These are phyloP conservation scores for Ormosia emarginata DNA, from an alignment of 306 rosid species.

Conservation along the genomic window DNA sequence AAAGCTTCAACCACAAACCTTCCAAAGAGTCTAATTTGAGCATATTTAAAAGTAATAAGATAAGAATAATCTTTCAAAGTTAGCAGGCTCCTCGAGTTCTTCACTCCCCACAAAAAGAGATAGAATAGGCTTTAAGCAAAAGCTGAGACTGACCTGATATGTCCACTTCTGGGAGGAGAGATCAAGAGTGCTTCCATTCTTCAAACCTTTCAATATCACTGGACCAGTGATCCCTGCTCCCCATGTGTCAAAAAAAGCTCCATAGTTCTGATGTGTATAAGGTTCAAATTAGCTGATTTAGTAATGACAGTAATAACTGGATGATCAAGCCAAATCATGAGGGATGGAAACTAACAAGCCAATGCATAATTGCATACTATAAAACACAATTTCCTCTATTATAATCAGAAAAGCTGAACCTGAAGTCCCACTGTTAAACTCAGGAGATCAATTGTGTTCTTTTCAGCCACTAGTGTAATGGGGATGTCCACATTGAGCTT, in stretches of 20 bases:
- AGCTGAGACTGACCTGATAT: constrained; percentile 64
- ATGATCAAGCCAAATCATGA: neutral
- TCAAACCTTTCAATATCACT: constrained; percentile 58
- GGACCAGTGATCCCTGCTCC: constrained; percentile 99
- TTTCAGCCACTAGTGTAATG: constrained; percentile 53
- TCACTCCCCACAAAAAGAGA: neutral
- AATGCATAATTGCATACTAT: constrained; percentile 2
- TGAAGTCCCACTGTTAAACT: constrained; percentile 97
- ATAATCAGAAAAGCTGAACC: constrained; percentile 43
- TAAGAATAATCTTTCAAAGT: neutral
- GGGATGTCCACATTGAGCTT: constrained; percentile 61
- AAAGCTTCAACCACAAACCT: neutral
- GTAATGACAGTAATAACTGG: neutral
- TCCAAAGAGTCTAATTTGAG: neutral
- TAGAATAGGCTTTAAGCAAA: constrained; percentile 5
- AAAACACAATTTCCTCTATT: constrained; percentile 10
- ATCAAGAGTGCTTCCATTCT: constrained; percentile 54
- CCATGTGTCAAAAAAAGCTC: constrained; percentile 62
- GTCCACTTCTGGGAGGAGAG: constrained; percentile 89
- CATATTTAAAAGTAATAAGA: neutral
- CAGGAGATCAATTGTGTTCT: constrained; percentile 81
- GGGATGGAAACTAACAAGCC: neutral
- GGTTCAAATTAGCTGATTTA: constrained; percentile 15
- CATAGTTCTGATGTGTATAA: constrained; percentile 61
- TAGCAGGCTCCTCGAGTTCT: neutral